Evolutionary conservation across 225 moss, liverwort and hornwort species (phyloP), one percentile per base, ranked within the genome.

Genomic region (Sphagnum tenellum): DNA sequence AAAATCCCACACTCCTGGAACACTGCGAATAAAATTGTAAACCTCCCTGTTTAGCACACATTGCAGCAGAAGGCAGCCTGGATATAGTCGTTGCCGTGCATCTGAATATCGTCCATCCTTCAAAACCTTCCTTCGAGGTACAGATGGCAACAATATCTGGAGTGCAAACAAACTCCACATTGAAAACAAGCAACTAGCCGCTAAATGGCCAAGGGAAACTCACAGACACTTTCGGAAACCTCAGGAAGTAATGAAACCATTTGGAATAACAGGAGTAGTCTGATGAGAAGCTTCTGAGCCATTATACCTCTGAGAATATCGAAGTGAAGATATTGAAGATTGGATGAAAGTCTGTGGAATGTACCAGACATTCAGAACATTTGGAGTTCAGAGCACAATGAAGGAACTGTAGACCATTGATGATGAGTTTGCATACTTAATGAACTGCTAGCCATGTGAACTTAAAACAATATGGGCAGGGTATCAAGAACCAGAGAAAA

Each of bases 21-120:
- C 82, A 44, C 75, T 71, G 58, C 78, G 80, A 47, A 98, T 90
- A 59, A 74, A 53, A 59, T 87, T 56, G 63, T 89, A 88, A 48
- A 93, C 81, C 7, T 90, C 93, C 56, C 98, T 79, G 68, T 93
- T 83, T 60, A 98, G 77, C 65, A 93, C 76, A 66, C 90, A 93
- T 49, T 83, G 87, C 5, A 98, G 78, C 5, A 98, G 79, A n/a
- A 98, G 79, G 56, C 90, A 89, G 69, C 98, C 90, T 59, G 88
- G 80, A 65, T 85, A 90, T 54, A 98, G 56, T 59, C 90, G 87
- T 67, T 85, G 84, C 48, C 93, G 81, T 47, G 85, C 78, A 60
- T 80, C 78, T 12, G 90, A 90, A 60, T 75, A 87, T 54, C 78
- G 79, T 47, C 93, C 93, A 69, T 75, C 86, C 76, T 93, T 93